Conservation (phyloP, 2,329 filamentous ascomycete genomes). For the Chaetomiaceae sp. region DNA sequence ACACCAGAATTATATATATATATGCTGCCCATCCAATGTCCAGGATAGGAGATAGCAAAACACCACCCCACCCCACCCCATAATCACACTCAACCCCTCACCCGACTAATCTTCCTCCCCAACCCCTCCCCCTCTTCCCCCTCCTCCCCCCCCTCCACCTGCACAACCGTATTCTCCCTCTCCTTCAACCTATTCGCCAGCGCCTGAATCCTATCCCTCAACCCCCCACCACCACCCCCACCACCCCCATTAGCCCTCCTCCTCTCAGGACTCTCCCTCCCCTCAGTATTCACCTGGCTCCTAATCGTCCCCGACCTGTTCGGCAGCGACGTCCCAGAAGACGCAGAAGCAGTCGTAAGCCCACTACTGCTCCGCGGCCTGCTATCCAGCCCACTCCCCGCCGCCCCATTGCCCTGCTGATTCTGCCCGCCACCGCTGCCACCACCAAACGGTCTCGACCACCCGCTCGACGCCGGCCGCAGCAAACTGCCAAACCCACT, state of each 20-base stretch:
- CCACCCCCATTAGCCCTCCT: constrained; percentile 23
- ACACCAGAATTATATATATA: background rate
- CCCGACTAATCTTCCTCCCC: constrained; percentile 16
- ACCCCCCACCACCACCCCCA: constrained; percentile 32
- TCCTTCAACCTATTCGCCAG: constrained; percentile 27
- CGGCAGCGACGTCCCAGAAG: background rate
- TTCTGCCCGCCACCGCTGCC: background rate
- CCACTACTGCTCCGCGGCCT: constrained; percentile 21
- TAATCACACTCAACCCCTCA: constrained; percentile 9
- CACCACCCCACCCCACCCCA: background rate
- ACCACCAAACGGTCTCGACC: constrained; percentile 21
- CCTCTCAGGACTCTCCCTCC: constrained; percentile 19
- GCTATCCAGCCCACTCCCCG: too few species aligned
- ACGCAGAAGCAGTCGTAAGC: background rate
- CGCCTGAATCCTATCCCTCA: constrained; percentile 35
- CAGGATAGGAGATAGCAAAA: too few species aligned
- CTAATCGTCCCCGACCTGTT: background rate
- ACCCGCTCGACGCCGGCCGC: constrained; percentile 23
- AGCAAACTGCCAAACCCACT: constrained; percentile 18
- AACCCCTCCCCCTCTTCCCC: constrained; percentile 19
- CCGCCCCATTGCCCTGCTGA: background rate
- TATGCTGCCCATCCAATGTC: too few species aligned
- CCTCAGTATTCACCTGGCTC: background rate
- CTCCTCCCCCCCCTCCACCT: constrained; percentile 23
- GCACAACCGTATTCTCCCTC: constrained; percentile 24